Base-by-base conservation (phyloP, 305 asterid species). In the Fraxinus sp. region DNA sequence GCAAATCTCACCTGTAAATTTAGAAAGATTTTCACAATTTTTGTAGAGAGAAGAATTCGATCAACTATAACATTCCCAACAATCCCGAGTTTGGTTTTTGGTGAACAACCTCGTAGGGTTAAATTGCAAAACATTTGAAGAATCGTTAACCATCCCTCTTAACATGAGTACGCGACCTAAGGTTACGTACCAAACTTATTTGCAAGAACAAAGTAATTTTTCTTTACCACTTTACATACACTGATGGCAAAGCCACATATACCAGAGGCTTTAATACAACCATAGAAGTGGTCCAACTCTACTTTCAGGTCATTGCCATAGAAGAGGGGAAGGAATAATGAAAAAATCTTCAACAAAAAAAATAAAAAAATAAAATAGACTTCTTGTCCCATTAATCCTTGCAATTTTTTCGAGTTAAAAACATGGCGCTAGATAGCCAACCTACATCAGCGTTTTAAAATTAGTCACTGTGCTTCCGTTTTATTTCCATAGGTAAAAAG, bases 221-320 rank as follows among this genome's bases (percentile, higher is more conserved):
- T 37, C 20, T 37, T 39, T 1, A 1, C 41, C 49, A 52, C 20
- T 55, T 32, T n/a, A 1, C 13, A 20, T 32, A 0, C 26, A 59
- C 41, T 18, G 39, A 62, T n/a, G 30, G 57, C 75, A 78, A 35
- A 59, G n/a, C 81, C 81, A 78, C 81, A 79, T 79, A 59, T 39
- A 14, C n/a, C 70, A 59, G 26, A 59, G 52, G 22, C 68, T 43
- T 55, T 78, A 24, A 20, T 30, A 57, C 74, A 24, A 32, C 52
- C 33, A 57, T n/a, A 16, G n/a, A 75, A 8, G 33, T 39, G 79
- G 79, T 59, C 71, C 81, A 30, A 14, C 16, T 59, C 33, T 64
- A 24, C 8, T 62, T 64, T 64, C 32, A 64, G 16, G 73, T 64
- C 35, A 64, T 24, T 24, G 73, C 16, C 30, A 24, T 9, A 22